These are phyloP conservation scores for Russula foetens DNA, from an alignment of 768 basidiomycete genomes.

Conservation along the genomic window DNA sequence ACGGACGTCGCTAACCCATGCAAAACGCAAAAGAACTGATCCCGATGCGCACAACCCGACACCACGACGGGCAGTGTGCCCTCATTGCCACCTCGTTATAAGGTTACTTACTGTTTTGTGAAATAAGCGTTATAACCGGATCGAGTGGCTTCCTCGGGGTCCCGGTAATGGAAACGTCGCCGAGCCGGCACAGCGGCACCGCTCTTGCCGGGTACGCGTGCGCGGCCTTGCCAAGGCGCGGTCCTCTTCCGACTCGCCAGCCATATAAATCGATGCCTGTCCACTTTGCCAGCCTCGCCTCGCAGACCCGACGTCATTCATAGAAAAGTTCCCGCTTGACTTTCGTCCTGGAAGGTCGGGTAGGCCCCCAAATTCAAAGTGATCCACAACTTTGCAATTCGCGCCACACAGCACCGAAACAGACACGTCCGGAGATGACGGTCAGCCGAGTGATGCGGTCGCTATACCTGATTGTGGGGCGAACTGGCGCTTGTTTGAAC, in stretches of 20 bases:
- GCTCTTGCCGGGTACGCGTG: not conserved
- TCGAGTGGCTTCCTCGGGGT: not conserved
- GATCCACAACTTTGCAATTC: not conserved
- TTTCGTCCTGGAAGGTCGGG: not conserved
- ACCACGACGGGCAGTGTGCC: not conserved
- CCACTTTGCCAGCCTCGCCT: no score
- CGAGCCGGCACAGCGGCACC: not conserved
- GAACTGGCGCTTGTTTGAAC: no score
- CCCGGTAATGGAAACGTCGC: not conserved
- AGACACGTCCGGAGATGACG: no score
- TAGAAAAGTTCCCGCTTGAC: not conserved
- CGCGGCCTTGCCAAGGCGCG: not conserved
- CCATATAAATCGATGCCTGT: no score
- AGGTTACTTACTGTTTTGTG: not conserved
- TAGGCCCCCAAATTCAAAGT: not conserved
- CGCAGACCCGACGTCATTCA: no score
- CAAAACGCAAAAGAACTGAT: no score
- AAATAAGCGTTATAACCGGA: not conserved
- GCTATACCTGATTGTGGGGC: no score
- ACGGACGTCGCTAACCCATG: not conserved
- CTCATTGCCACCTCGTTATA: not conserved
- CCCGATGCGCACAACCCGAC: no score
- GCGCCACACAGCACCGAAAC: not conserved
- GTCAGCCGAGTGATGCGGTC: no score
- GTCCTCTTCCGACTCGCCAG: no score